A percentile compares a stretch with the other conserved stretches of the same genome.
Conservation (phyloP, 1,284 basidiomycete species). For the Schizopora paradoxa region DNA sequence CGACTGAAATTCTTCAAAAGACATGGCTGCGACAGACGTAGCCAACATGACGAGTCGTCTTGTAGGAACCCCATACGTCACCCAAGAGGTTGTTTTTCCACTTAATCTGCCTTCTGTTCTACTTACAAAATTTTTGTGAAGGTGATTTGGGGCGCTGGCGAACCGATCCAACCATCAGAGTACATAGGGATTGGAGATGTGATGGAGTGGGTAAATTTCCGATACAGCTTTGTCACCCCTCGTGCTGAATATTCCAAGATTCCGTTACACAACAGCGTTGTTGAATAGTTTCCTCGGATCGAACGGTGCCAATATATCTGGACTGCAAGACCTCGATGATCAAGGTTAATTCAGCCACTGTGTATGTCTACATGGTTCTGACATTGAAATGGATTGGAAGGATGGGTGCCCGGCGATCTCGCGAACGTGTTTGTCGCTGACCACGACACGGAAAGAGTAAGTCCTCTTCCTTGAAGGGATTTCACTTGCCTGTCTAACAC, state of each 20-base stretch:
- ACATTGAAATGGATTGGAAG: slow-evolving; percentile 26
- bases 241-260: slow-evolving; percentile 34
- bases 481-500: background rate
- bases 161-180: slow-evolving; percentile 50
- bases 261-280: slow-evolving; percentile 54
- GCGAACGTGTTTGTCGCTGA: slow-evolving; percentile 68
- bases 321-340: slow-evolving; percentile 50
- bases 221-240: background rate
- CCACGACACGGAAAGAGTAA: slow-evolving; percentile 64
- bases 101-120: background rate
- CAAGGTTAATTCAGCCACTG: slow-evolving; percentile 31
- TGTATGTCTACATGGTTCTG: background rate
- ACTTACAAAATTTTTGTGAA: slow-evolving; percentile 4
- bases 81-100: slow-evolving; percentile 43
- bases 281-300: slow-evolving; percentile 47
- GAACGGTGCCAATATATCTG: slow-evolving; percentile 46
- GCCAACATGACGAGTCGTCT: slow-evolving; percentile 47
- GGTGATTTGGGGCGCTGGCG: slow-evolving; percentile 45
- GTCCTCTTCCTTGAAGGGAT: slow-evolving; percentile 15
- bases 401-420: slow-evolving; percentile 47
- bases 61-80: slow-evolving; percentile 41
- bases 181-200: slow-evolving; percentile 57
- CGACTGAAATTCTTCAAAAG: slow-evolving; percentile 29
- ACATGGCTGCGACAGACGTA: slow-evolving; percentile 49
- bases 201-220: slow-evolving; percentile 45